Evolutionary conservation across 331 rosid genomes (phyloP).

Genomic region (Arachis monticola): DNA sequence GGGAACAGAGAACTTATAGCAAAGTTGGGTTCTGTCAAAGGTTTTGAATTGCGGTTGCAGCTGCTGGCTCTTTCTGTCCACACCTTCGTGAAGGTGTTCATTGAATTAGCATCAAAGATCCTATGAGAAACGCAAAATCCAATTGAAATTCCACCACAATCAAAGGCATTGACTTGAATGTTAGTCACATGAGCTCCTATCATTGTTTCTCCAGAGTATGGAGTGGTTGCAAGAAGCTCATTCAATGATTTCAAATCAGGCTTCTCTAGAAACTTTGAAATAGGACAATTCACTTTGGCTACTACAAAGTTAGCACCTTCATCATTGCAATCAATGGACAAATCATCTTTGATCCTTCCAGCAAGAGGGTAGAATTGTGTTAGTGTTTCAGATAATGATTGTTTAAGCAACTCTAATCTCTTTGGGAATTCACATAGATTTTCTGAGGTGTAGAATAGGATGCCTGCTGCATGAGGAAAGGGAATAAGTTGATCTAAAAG

Average conservation of each 20-base stretch:
- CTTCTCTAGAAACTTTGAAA: not conserved
- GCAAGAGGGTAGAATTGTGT: conserved; percentile 54
- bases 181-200: conserved; percentile 44
- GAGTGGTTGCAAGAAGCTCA: not conserved
- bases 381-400: conserved; percentile 56
- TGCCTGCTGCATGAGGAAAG: too few species aligned
- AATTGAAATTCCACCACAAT: conserved; percentile 66
- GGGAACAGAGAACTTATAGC: too few species aligned
- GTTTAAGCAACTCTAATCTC: conserved; percentile 41
- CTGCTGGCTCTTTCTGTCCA: conserved; percentile 44
- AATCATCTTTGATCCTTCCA: conserved; percentile 48
- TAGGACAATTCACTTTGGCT: conserved; percentile 45
- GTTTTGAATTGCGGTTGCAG: not conserved
- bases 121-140: conserved; percentile 60
- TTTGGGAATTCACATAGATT: too few species aligned
- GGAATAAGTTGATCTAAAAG: too few species aligned
- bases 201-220: not conserved
- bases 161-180: conserved; percentile 55
- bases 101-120: conserved; percentile 57
- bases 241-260: not conserved
- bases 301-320: conserved; percentile 49
- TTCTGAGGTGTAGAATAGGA: too few species aligned
- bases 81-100: conserved; percentile 51
- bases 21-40: too few species aligned
- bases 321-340: conserved; percentile 54